Evolutionary conservation across 345 rosid genomes (phyloP), one percentile per base, ranked within the genome.

Genomic region (Salix udensis): DNA sequence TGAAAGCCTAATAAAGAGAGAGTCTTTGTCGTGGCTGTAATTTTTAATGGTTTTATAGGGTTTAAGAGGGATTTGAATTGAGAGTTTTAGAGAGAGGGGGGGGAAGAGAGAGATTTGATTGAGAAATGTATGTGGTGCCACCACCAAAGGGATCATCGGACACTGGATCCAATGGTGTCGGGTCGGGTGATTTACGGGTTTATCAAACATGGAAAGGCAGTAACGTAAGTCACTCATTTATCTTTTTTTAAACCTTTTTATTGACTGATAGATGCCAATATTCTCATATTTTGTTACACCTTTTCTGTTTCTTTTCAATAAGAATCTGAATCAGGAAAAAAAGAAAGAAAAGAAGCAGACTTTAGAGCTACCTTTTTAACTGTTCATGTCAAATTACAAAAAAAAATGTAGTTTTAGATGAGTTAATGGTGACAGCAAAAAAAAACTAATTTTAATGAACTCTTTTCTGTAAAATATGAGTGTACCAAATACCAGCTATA

Each of bases 41-140:
- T 12, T 31, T 36, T 64, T 65, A 0, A 15, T 40, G 4, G 8
- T 34, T 28, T 10, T 72, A 30, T 19, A 36, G 68, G 40, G 23
- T 8, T 24, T 21, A 23, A 13, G 30, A n/a, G 44, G n/a, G 48
- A 5, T 46, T 78, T 37, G 61, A 28, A 65, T 53, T 64, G 36
- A 31, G 42, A 34, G 74, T 64, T 19, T 10, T 15, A 23, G 24
- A 58, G 23, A 48, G 39, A 15, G n/a, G 31, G 18, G 6, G 21
- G 2, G 26, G 46, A 16, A 18, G 34, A 7, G 19, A 12, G 26
- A 69, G 36, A 44, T 7, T 66, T 31, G 66, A 73, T 44, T 67
- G 78, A 81, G 87, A 89, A 83, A 95, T 93, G 98, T 90, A 93
- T 72, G 94, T 90, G 80, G 93, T 89, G 58, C 98, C 92, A 82